Conservation (phyloP, 306 rosid genomes). For the apple (Malus domestica) region ASM211411v1 NC_041801.1:10913501-10914000, state of each 20-base stretch:
- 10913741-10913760: not conserved
- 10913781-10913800: not conserved
- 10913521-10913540: constrained; percentile 85
- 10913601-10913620: not conserved
- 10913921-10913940: not conserved
- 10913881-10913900: not conserved
- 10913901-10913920: not conserved
- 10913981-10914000: not conserved
- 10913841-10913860: not conserved
- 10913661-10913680: not conserved
- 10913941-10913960: not conserved
- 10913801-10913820: not conserved
- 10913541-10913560: constrained; percentile 33
- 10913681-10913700: not conserved
- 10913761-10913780: not conserved
- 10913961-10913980: not conserved
- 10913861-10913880: not conserved
- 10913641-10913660: not conserved
- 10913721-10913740: not conserved
- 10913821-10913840: not conserved
- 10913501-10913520: constrained; percentile 96
- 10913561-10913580: not conserved
- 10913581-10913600: no score
- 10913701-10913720: not conserved
- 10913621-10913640: not conserved